Base-by-base conservation (phyloP, 202 grass and related monocot species). In the Schoenoplectus tabernaemontani region DNA sequence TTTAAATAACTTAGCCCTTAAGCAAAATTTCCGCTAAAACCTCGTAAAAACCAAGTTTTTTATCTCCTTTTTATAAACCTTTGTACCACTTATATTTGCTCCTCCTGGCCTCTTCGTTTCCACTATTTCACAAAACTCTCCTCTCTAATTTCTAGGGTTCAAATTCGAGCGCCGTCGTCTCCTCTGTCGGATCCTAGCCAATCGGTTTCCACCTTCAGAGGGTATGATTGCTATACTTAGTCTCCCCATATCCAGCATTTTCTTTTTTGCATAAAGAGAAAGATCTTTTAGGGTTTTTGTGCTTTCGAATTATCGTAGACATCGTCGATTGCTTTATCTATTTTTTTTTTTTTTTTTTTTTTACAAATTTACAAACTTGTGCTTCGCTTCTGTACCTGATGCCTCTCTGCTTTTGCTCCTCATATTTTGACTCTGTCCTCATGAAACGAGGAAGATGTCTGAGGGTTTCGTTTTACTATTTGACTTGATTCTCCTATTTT, bases 61-160 rank as follows among this genome's bases (percentile, higher is more conserved):
- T 39, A 4, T 39, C 68, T 2, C 20, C 16, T 9, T 69, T 20
- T 10, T 44, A 43, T 48, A 72, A 67, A 67, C 64, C 64, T 17
- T 38, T 42, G 17, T 20, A 17, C 36, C 42, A 22, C 17, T 67
- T 22, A 42, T 64, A 48, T 60, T 79, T 28, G 17, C 57, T 63
- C 57, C 12, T 10, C 20, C 36, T 64, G 7, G 7, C 28, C 59
- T 53, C 78, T 80, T 54, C 59, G 78, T 59, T 59, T 80, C 60
- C 78, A 17, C 43, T 19, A 33, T 65, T 76, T 59, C 39, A 12
- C 59, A 33, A 80, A 64, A 65, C 78, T 65, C 78, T 17, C 20
- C 77, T 78, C 56, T 80, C 77, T 16, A 50, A 48, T 53, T 54
- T 80, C 77, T 80, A 80, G 78, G 78, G 78, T 80, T 80, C 78